These are phyloP conservation scores for Solanum ossicruentum DNA, from an alignment of 257 asterid genomes.

Conservation along the genomic window DNA sequence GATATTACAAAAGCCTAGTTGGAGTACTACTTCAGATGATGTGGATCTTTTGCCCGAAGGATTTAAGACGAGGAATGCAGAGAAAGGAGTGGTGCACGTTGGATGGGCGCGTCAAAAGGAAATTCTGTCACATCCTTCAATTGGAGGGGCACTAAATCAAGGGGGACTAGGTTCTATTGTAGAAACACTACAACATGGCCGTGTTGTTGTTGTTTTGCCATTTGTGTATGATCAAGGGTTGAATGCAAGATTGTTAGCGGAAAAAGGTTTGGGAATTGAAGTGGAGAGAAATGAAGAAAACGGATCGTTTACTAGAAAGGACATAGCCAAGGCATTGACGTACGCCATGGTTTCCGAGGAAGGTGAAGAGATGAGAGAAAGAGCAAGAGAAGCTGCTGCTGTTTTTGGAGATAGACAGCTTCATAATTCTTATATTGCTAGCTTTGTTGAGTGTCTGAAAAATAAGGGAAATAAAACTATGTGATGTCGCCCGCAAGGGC, in stretches of 20 bases:
- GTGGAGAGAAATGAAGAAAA: conserved; percentile 20
- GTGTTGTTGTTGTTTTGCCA: conserved; percentile 14
- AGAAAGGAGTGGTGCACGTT: conserved; percentile 17
- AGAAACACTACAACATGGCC: conserved; percentile 13
- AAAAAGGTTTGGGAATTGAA: conserved; percentile 23
- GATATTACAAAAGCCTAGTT: conserved; percentile 7
- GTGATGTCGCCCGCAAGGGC: not conserved
- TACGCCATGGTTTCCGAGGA: conserved; percentile 9
- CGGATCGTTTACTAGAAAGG: conserved; percentile 16
- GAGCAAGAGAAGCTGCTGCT: conserved; percentile 5
- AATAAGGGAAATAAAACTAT: not conserved
- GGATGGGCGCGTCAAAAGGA: conserved; percentile 41
- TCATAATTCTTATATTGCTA: not conserved
- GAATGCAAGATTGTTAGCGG: conserved; percentile 25
- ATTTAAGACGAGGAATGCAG: not conserved
- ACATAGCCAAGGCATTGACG: conserved; percentile 11
- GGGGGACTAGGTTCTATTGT: conserved; percentile 22
- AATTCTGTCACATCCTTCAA: conserved; percentile 22
- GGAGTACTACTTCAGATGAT: not conserved
- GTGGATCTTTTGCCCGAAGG: not conserved
- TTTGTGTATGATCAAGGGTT: conserved; percentile 19
- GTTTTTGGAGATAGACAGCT: conserved; percentile 12
- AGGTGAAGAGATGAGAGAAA: conserved; percentile 1
- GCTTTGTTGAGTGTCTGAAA: conserved; percentile 11
- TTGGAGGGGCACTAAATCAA: conserved; percentile 15